Evolutionary conservation across 176 grass and related monocot genomes (phyloP).

Genomic region (Tillandsia fasciculata): DNA sequence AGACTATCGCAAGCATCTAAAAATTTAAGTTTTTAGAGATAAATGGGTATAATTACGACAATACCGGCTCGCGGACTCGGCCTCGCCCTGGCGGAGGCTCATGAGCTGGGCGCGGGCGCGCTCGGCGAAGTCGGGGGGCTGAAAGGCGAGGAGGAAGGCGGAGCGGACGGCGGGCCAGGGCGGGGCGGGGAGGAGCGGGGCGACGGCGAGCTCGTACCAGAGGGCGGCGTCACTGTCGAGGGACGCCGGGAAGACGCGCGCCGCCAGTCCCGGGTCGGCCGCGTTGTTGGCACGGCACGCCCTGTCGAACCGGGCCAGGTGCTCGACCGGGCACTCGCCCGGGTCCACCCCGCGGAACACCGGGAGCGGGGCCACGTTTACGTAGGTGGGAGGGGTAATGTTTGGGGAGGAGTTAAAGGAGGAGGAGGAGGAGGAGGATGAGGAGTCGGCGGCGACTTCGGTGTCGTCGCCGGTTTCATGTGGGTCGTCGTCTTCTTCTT

Average conservation of each 20-base stretch:
- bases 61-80: constrained; percentile 16
- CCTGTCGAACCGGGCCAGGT: constrained; percentile 48
- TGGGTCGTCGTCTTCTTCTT: too few species aligned
- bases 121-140: constrained; percentile 24
- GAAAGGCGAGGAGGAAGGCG: constrained; percentile 53
- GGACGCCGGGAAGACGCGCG: constrained; percentile 49
- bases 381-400: constrained; percentile 12
- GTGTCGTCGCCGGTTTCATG: neutral
- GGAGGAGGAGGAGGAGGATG: neutral
- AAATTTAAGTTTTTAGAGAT: too few species aligned
- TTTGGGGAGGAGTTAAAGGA: neutral
- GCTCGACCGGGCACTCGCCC: constrained; percentile 41
- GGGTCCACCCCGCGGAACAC: constrained; percentile 48
- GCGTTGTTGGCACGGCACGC: constrained; percentile 40
- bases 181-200: neutral
- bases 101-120: constrained; percentile 35
- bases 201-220: constrained; percentile 25
- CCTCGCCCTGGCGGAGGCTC: constrained; percentile 29
- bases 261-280: constrained; percentile 16
- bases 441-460: neutral
- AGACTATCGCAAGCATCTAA: too few species aligned
- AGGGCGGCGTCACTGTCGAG: constrained; percentile 52
- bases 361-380: constrained; percentile 26
- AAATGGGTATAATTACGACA: too few species aligned
- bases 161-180: constrained; percentile 35